Conservation (phyloP, 495 filamentous ascomycete species). For the Tuber borchii region DNA sequence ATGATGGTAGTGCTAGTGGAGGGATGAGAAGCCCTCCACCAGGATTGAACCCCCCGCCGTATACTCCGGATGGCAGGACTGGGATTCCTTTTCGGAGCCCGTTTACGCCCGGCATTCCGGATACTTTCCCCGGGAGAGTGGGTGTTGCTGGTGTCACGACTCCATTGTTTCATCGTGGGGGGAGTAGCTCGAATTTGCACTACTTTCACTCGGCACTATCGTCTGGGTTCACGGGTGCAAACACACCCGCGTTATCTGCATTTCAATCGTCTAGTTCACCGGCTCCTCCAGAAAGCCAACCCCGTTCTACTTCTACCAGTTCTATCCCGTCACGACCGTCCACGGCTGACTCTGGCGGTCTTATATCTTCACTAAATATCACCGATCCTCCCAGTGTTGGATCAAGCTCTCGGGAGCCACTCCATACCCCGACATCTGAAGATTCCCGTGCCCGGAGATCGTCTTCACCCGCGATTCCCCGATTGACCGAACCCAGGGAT, state of each 20-base stretch:
- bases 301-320: constrained; percentile 20
- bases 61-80: constrained; percentile 27
- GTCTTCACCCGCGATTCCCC: constrained; percentile 37
- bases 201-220: constrained; percentile 85
- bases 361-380: constrained; percentile 11
- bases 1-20: constrained; percentile 19
- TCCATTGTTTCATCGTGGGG: constrained; percentile 51
- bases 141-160: constrained; percentile 40
- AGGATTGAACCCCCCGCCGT: constrained; percentile 36
- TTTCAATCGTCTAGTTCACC: constrained; percentile 38
- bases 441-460: constrained; percentile 17
- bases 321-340: constrained; percentile 22
- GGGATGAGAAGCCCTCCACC: constrained; percentile 21
- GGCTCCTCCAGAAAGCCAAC: constrained; percentile 18
- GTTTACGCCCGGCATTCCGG: constrained; percentile 33
- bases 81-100: constrained; percentile 22
- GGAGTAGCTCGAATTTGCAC: constrained; percentile 77
- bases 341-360: constrained; percentile 22
- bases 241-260: constrained; percentile 55
- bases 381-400: constrained; percentile 14
- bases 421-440: constrained; percentile 19
- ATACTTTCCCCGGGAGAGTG: constrained; percentile 34
- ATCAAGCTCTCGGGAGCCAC: background rate
- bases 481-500: constrained; percentile 47
- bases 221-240: constrained; percentile 69